A percentile compares a stretch with the other conserved stretches of the same genome.
Evolutionary conservation across 495 filamentous ascomycete species (phyloP).

Genomic region (Sporormia fimetaria): DNA sequence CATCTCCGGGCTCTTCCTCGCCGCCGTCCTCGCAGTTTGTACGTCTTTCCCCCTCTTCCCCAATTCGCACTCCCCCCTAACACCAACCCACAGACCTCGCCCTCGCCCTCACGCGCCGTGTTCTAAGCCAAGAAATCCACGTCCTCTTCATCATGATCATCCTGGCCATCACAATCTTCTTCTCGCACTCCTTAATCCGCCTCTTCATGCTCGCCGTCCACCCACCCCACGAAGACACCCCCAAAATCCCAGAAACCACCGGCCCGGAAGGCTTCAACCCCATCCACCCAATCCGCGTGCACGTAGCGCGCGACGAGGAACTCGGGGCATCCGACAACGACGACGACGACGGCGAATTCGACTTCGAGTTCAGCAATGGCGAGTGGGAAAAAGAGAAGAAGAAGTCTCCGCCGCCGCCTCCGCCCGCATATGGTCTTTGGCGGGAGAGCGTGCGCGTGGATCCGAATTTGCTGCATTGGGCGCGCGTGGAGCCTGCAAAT

Average conservation of each 20-base stretch:
- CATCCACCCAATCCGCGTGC: conserved; percentile 30
- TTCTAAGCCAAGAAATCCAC: conserved; percentile 50
- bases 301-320: conserved; percentile 31
- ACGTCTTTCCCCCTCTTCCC: conserved; percentile 4
- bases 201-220: conserved; percentile 49
- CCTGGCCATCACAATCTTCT: conserved; percentile 59
- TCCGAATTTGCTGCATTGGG: conserved; percentile 71
- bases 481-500: conserved; percentile 40
- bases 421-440: conserved; percentile 85
- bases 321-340: conserved; percentile 9
- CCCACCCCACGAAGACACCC: conserved; percentile 7
- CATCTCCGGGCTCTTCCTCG: conserved; percentile 26
- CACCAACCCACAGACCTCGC: conserved; percentile 46
- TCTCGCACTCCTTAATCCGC: conserved; percentile 64
- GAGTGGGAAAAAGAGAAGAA: conserved; percentile 35
- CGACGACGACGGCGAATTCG: conserved; percentile 9
- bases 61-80: conserved; percentile 3
- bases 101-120: conserved; percentile 49
- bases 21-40: conserved; percentile 25
- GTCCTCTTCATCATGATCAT: conserved; percentile 67
- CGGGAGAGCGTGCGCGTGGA: conserved; percentile 69
- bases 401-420: conserved; percentile 38
- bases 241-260: conserved; percentile 22
- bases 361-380: no score
- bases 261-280: conserved; percentile 31